phyloP scores from a whole-genome alignment of 768 basidiomycete genomes.

The Zangia roseola region DNA sequence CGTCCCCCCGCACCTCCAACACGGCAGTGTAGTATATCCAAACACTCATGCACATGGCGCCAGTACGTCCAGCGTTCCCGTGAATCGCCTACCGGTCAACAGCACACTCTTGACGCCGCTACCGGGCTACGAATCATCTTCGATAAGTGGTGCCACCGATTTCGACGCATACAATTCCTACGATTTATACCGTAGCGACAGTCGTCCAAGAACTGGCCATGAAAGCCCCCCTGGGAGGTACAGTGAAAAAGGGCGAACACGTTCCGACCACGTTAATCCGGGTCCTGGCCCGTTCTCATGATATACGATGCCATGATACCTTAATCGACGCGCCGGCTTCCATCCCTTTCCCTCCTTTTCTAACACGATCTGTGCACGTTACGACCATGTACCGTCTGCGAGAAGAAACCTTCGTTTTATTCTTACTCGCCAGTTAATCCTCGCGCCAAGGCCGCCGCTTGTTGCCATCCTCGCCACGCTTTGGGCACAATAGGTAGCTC shows the following conservation, averaged over 20 bases:
- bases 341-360: not conserved
- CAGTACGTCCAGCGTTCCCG: constrained; percentile 15
- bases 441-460: constrained; percentile 1
- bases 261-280: constrained; percentile 15
- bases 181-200: constrained; percentile 40
- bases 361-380: constrained; percentile 2
- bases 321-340: not conserved
- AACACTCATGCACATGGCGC: constrained; percentile 27
- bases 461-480: constrained; percentile 8
- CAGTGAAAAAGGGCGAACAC: constrained; percentile 22
- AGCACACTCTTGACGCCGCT: constrained; percentile 75
- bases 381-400: constrained; percentile 2
- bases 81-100: constrained; percentile 53
- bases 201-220: constrained; percentile 43
- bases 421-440: constrained; percentile 6
- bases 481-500: constrained; percentile 15
- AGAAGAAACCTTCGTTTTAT: constrained; percentile 6
- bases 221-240: constrained; percentile 25
- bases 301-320: constrained; percentile 5
- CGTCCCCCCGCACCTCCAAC: constrained; percentile 17
- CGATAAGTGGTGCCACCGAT: constrained; percentile 25
- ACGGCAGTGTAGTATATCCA: constrained; percentile 14
- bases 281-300: constrained; percentile 8
- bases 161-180: constrained; percentile 25
- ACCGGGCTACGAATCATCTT: constrained; percentile 50